A percentile compares a stretch with the other conserved stretches of the same genome.
Conservation (phyloP, 305 asterid genomes). For the Andrographis paniculata region DNA sequence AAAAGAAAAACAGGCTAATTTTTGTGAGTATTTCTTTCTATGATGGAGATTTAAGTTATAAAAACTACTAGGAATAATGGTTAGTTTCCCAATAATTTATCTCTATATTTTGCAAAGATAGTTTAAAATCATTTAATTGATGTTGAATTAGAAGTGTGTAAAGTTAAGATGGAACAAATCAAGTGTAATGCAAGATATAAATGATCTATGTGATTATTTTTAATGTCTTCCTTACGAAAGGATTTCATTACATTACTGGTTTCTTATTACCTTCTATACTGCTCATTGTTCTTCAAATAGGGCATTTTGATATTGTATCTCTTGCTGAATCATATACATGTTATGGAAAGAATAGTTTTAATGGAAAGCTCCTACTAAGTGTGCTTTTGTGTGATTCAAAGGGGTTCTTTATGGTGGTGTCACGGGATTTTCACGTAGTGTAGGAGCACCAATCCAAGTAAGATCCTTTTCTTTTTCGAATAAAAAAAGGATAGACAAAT, state of each 20-base stretch:
- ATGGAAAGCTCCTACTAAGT: constrained; percentile 15
- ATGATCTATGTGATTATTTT: too few species aligned
- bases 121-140: too few species aligned
- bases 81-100: not conserved
- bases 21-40: not conserved
- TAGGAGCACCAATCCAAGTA: constrained; percentile 20
- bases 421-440: constrained; percentile 20
- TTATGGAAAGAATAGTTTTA: constrained; percentile 4
- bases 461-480: not conserved
- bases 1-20: too few species aligned
- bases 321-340: constrained; percentile 20
- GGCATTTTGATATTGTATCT: constrained; percentile 18
- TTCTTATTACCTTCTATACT: not conserved
- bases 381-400: constrained; percentile 18
- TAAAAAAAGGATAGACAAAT: too few species aligned
- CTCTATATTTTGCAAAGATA: too few species aligned
- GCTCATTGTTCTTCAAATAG: not conserved
- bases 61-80: not conserved
- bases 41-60: not conserved
- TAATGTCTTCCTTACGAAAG: too few species aligned
- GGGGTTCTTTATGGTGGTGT: constrained; percentile 20
- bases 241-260: not conserved
- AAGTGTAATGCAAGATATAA: too few species aligned
- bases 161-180: too few species aligned
- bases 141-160: too few species aligned